Base-by-base conservation (phyloP, 192 early-diverging fungal species). In the Coemansia sp. region DNA sequence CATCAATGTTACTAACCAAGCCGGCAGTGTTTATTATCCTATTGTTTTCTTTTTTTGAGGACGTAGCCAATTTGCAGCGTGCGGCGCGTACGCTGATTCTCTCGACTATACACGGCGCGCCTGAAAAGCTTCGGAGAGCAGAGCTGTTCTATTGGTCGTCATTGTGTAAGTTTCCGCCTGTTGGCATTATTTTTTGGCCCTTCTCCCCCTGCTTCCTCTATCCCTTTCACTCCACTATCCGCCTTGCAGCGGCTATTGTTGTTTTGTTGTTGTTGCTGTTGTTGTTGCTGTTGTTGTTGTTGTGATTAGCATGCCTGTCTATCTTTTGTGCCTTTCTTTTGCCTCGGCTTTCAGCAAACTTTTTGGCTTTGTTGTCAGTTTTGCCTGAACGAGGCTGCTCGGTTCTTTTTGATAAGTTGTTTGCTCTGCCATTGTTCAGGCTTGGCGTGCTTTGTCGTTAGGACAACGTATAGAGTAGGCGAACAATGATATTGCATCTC, bases 61-160 rank as follows among this genome's bases (percentile, higher is more conserved):
- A 4, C 59, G 43, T 80, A 80, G 79, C 59, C 11, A 73, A 53
- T 33, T 53, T 82, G 63, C 79, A 82, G 62, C 73, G 75, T 9
- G 79, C 79, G 55, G 79, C 79, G 48, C 66, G 79, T 47, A 82
- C 79, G 20, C 62, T 82, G 47, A 43, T 82, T 62, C 62, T 82
- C 35, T 76, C 79, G 37, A 59, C 75, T 14, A 72, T 82, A 48
- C 75, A 74, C 35, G 64, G 79, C 11, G 71, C 69, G 36, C 58
- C 74, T 16, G 79, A 82, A 62, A 70, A 65, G 39, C 68, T 57
- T 31, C 61, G 74, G 33, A 60, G 79, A 42, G 68, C 75, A 26
- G 79, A 77, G 65, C 37, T 82, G 58, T 77, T 68, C 48, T 77
- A 82, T 47, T 82, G 79, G 79, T 67, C 74, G 38, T 76, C 74